Conservation (phyloP, 306 rosid genomes). For the Erythrophleum fordii region DNA sequence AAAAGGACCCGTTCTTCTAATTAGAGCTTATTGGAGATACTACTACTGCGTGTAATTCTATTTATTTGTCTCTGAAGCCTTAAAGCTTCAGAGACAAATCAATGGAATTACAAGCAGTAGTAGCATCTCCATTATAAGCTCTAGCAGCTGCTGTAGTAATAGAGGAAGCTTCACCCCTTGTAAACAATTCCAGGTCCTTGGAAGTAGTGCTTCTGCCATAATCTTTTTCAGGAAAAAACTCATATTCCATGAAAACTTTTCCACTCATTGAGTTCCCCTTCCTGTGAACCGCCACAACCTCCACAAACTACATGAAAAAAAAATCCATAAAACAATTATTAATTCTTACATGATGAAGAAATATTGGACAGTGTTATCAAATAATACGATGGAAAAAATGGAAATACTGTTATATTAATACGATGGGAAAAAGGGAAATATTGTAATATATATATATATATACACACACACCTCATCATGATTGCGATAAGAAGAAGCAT, state of each 20-base stretch:
- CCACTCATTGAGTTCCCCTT: constrained; percentile 49
- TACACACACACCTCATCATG: constrained; percentile 50
- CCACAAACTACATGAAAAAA: constrained; percentile 48
- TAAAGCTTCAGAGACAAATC: constrained; percentile 92
- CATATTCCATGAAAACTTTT: constrained; percentile 73
- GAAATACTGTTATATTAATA: not conserved
- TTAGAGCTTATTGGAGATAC: too few species aligned
- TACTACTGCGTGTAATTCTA: too few species aligned
- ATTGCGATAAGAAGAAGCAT: constrained; percentile 14
- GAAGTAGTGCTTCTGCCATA: constrained; percentile 46
- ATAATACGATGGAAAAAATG: not conserved
- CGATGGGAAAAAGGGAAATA: not conserved
- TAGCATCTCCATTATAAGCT: constrained; percentile 47
- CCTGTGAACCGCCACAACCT: constrained; percentile 77
- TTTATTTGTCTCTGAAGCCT: not conserved
- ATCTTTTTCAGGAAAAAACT: constrained; percentile 66
- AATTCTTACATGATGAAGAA: not conserved
- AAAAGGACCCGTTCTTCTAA: constrained; percentile 44
- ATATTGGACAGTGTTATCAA: not conserved
- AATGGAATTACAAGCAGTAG: constrained; percentile 50
- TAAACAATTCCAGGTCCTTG: constrained; percentile 50
- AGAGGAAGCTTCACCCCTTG: constrained; percentile 59
- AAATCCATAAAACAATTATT: not conserved
- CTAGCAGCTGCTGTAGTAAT: constrained; percentile 9
- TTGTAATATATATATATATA: not conserved